Percentiles rank a stretch among this genome's conserved stretches.
Evolutionary conservation across 305 asterid genomes (phyloP).

Genomic region (Fraxinus nigra): DNA sequence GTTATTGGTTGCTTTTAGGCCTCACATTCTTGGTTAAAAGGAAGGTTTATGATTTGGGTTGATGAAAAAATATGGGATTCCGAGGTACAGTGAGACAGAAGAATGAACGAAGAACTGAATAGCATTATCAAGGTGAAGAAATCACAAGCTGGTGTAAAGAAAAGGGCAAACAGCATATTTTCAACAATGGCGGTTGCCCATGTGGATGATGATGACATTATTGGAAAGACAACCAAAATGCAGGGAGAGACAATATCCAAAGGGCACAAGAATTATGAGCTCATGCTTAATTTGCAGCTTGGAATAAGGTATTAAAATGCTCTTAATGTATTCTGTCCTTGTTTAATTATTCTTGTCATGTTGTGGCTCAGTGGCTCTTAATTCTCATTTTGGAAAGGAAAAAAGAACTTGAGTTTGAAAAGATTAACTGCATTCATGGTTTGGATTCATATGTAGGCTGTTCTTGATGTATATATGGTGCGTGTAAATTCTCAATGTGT

Average conservation of each 20-base stretch:
- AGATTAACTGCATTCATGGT: not conserved
- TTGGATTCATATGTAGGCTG: not conserved
- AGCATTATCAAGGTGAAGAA: conserved; percentile 39
- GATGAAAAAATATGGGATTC: conserved; percentile 13
- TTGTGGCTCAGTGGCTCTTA: not conserved
- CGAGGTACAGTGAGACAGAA: conserved; percentile 16
- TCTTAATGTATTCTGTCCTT: not conserved
- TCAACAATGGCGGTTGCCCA: conserved; percentile 88
- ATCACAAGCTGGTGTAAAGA: conserved; percentile 52
- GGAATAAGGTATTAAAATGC: conserved; percentile 67
- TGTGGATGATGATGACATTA: conserved; percentile 70
- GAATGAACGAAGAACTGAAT: conserved; percentile 80
- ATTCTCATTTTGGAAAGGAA: not conserved
- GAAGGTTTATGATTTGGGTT: conserved; percentile 42
- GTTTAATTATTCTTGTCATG: not conserved
- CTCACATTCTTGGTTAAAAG: conserved; percentile 25
- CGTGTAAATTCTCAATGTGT: too few relatives aligned
- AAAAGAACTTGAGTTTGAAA: not conserved
- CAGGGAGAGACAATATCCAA: conserved; percentile 66
- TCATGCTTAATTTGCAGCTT: conserved; percentile 92
- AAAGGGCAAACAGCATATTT: conserved; percentile 42
- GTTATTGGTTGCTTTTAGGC: conserved; percentile 23
- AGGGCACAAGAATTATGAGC: conserved; percentile 84
- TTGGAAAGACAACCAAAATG: conserved; percentile 49
- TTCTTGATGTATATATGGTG: not conserved